Evolutionary conservation across 1,284 basidiomycete genomes (phyloP).

Genomic region (Microbotryum scabiosae): DNA sequence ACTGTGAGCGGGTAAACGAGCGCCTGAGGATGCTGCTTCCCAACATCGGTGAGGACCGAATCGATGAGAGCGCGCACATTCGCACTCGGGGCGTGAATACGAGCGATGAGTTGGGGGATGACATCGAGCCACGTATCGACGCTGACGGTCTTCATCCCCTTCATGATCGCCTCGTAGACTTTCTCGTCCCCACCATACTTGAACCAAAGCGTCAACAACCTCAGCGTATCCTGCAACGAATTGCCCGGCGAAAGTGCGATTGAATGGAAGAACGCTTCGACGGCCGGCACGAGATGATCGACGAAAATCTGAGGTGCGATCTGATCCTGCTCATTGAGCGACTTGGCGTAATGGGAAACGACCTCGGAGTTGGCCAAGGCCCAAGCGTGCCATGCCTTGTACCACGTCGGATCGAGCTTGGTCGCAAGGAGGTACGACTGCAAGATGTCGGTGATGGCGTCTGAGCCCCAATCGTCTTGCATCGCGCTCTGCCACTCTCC

Average conservation of each 20-base stretch:
- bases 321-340: conserved; percentile 56
- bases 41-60: conserved; percentile 81
- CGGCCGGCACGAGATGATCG: conserved; percentile 79
- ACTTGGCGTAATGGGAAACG: conserved; percentile 52
- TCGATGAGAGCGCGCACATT: conserved; percentile 87
- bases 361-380: conserved; percentile 95
- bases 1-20: conserved; percentile 95
- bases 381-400: conserved; percentile 99
- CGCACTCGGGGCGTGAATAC: conserved; percentile 86
- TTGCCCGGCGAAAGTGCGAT: conserved; percentile 85
- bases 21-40: conserved; percentile 94
- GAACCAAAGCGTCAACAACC: conserved; percentile 95
- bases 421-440: conserved; percentile 81
- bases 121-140: conserved; percentile 99
- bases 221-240: conserved; percentile 87
- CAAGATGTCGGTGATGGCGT: conserved; percentile 70
- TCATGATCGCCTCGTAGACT: conserved; percentile 81
- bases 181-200: conserved; percentile 89
- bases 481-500: conserved; percentile 85
- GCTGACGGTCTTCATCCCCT: conserved; percentile 80
- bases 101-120: conserved; percentile 95
- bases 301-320: conserved; percentile 61
- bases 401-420: conserved; percentile 87
- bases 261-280: conserved; percentile 95
- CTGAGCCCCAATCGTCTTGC: conserved; percentile 64